Conservation (phyloP, 768 basidiomycete species). For the Solioccasus polychromus region DNA sequence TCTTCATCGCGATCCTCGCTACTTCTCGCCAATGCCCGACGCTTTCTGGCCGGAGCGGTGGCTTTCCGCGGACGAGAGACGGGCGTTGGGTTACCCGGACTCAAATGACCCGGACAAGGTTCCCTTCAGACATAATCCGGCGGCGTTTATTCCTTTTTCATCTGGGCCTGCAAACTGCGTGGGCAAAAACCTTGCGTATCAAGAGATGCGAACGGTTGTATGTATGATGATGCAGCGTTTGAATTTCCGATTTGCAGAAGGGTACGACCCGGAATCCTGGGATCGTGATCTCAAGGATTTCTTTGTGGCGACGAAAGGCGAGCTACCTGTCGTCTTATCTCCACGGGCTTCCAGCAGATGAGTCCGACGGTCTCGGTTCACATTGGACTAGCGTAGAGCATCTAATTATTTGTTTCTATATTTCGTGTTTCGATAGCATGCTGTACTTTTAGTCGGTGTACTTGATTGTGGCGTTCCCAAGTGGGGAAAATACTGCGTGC, state of each 20-base stretch:
- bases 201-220: constrained; percentile 41
- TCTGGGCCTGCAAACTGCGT: constrained; percentile 44
- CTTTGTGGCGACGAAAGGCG: constrained; percentile 37
- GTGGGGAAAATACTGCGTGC: no score
- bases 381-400: constrained; percentile 25
- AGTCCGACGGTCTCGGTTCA: constrained; percentile 10
- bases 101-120: constrained; percentile 22
- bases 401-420: constrained; percentile 22
- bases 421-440: constrained; percentile 9
- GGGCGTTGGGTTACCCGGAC: constrained; percentile 24
- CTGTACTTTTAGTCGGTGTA: constrained; percentile 19
- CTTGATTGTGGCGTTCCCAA: constrained; percentile 6
- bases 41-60: constrained; percentile 45
- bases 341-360: constrained; percentile 25
- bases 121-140: constrained; percentile 32
- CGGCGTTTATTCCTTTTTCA: constrained; percentile 46
- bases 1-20: constrained; percentile 44
- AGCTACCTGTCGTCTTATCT: constrained; percentile 34
- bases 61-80: constrained; percentile 32
- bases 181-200: constrained; percentile 42
- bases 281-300: constrained; percentile 36
- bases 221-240: constrained; percentile 39
- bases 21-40: constrained; percentile 46
- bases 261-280: constrained; percentile 34
- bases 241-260: constrained; percentile 38